Conservation (phyloP, 108 stramenopile species). For the Skeletonema menzelii region DNA sequence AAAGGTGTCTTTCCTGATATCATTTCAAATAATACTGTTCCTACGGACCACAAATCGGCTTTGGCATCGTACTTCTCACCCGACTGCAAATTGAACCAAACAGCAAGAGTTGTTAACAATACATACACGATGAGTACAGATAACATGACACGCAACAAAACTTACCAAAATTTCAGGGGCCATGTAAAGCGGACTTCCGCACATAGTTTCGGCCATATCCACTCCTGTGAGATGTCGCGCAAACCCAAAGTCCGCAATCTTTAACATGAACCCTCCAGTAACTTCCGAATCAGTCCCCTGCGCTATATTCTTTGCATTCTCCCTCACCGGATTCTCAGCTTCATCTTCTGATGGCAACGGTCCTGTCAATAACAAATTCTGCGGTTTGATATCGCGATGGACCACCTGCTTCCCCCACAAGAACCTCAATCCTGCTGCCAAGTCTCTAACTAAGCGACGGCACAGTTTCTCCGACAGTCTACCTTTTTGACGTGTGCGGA, state of each 20-base stretch:
- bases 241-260: slow-evolving; percentile 99
- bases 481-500: slow-evolving; percentile 71
- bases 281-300: slow-evolving; percentile 25
- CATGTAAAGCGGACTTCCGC: slow-evolving; percentile 98
- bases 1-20: slow-evolving; percentile 87
- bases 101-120: background rate
- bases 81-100: slow-evolving; percentile 34
- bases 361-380: slow-evolving; percentile 93
- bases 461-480: slow-evolving; percentile 82
- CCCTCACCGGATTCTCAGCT: slow-evolving; percentile 57
- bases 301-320: slow-evolving; percentile 32
- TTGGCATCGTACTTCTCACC: slow-evolving; percentile 88
- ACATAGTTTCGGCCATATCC: slow-evolving; percentile 96
- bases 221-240: slow-evolving; percentile 90
- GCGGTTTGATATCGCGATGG: slow-evolving; percentile 97
- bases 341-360: slow-evolving; percentile 65
- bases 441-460: slow-evolving; percentile 87
- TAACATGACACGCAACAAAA: background rate
- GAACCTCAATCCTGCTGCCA: slow-evolving; percentile 87
- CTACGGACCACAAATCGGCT: slow-evolving; percentile 98
- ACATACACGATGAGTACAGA: background rate
- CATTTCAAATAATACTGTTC: slow-evolving; percentile 97
- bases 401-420: slow-evolving; percentile 86
- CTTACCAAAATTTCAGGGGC: slow-evolving; percentile 91
- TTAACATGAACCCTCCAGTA: slow-evolving; percentile 63